Evolutionary conservation across 2,329 filamentous ascomycete genomes (phyloP).

Genomic region (Curvularia sp.): DNA sequence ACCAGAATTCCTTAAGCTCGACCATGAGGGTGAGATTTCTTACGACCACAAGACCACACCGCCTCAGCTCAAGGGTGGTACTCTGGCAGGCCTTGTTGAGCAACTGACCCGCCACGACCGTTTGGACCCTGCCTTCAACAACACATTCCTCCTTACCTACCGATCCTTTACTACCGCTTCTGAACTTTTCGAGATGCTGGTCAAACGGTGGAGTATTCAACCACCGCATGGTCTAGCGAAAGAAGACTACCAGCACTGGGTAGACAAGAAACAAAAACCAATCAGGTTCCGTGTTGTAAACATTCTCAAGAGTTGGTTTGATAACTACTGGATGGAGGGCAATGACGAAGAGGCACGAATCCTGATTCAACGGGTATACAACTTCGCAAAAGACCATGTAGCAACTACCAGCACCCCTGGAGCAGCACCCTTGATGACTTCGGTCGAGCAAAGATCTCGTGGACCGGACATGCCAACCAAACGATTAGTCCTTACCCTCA

Average conservation of each 20-base stretch:
- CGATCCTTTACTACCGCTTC: slow-evolving; percentile 89
- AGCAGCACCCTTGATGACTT: slow-evolving; percentile 80
- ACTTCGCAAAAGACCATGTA: slow-evolving; percentile 89
- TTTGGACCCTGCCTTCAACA: slow-evolving; percentile 93
- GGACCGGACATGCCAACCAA: slow-evolving; percentile 88
- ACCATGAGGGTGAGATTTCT: slow-evolving; percentile 86
- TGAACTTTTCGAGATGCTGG: slow-evolving; percentile 90
- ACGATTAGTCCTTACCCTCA: slow-evolving; percentile 84
- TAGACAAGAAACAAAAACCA: slow-evolving; percentile 92
- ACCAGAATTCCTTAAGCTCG: slow-evolving; percentile 83
- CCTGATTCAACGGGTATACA: slow-evolving; percentile 85
- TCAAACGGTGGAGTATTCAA: slow-evolving; percentile 90
- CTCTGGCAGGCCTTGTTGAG: slow-evolving; percentile 86
- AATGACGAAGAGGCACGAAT: slow-evolving; percentile 82
- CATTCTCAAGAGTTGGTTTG: slow-evolving; percentile 97
- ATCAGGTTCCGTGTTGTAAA: slow-evolving; percentile 97
- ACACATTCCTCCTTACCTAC: slow-evolving; percentile 96
- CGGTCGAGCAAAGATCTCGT: slow-evolving; percentile 85
- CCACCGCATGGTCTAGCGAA: slow-evolving; percentile 81
- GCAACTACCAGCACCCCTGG: slow-evolving; percentile 93
- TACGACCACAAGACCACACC: slow-evolving; percentile 84
- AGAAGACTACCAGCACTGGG: slow-evolving; percentile 83
- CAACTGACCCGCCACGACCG: slow-evolving; percentile 96
- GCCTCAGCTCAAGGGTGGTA: slow-evolving; percentile 84
- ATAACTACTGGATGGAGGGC: slow-evolving; percentile 98